Percentiles rank a stretch among this genome's conserved stretches.
phyloP scores from a whole-genome alignment of 2,329 filamentous ascomycete species.

The Alternaria ethzedia region DNA sequence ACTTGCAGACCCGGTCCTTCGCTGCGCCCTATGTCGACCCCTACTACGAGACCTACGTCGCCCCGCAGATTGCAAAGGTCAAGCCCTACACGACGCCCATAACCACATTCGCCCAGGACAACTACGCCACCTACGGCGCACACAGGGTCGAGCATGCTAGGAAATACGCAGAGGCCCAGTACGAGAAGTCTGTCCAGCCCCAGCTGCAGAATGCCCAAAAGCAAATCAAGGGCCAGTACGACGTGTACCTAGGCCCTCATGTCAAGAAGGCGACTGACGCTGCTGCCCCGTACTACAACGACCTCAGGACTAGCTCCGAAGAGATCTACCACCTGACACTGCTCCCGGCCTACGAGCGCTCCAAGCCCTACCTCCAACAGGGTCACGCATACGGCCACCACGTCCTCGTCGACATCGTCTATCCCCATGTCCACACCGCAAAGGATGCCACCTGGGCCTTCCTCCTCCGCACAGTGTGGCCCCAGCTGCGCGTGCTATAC shows the following conservation, averaged over 20 bases:
- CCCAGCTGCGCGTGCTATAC: constrained; percentile 79
- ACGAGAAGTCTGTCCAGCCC: constrained; percentile 79
- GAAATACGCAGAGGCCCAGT: constrained; percentile 72
- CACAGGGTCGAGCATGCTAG: constrained; percentile 73
- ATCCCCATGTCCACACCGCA: constrained; percentile 74
- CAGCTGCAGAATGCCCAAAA: constrained; percentile 70
- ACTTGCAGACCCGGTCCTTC: constrained; percentile 69
- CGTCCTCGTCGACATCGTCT: constrained; percentile 71
- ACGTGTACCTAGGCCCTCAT: constrained; percentile 74
- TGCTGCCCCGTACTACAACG: constrained; percentile 75
- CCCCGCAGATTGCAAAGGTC: constrained; percentile 78
- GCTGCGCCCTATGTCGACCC: constrained; percentile 79
- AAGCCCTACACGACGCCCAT: constrained; percentile 78
- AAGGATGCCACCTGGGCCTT: constrained; percentile 75
- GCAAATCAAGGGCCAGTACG: constrained; percentile 70
- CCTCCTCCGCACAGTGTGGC: constrained; percentile 79
- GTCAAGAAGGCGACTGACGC: constrained; percentile 66
- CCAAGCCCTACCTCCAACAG: constrained; percentile 74
- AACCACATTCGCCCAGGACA: constrained; percentile 65
- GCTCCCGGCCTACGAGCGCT: constrained; percentile 75
- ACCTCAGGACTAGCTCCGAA: constrained; percentile 66
- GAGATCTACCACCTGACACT: constrained; percentile 76
- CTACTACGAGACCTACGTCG: constrained; percentile 84
- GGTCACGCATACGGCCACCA: constrained; percentile 71
- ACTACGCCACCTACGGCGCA: constrained; percentile 73